Conservation (phyloP, 306 rosid species). For the Canavalia ensiformis region DNA sequence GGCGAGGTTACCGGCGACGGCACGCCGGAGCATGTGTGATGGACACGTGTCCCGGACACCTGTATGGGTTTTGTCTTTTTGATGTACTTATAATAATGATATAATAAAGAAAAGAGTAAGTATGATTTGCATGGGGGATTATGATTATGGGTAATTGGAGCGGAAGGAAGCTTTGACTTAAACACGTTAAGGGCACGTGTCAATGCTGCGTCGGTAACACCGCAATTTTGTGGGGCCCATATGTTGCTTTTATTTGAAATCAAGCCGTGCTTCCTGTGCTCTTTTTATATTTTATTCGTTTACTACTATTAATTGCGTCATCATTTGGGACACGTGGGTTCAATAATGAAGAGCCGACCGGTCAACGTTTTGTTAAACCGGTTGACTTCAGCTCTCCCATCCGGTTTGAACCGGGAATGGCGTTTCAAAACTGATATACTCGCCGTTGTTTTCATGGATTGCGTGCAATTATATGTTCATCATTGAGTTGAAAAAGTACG, state of each 20-base stretch:
- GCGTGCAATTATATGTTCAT: slow-evolving; percentile 14
- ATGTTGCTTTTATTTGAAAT: slow-evolving; percentile 60
- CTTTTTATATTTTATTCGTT: slow-evolving; percentile 32
- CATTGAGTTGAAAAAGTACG: slow-evolving; percentile 14
- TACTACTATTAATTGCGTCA: slow-evolving; percentile 57
- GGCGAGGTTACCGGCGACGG: slow-evolving; percentile 35
- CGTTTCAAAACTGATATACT: neutral
- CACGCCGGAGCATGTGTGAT: slow-evolving; percentile 38
- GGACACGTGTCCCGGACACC: slow-evolving; percentile 59
- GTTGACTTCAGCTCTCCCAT: neutral
- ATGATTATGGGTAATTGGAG: slow-evolving; percentile 45
- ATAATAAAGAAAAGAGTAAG: slow-evolving; percentile 49
- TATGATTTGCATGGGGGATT: slow-evolving; percentile 61
- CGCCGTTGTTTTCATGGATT: neutral
- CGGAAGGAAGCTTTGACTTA: slow-evolving; percentile 50
- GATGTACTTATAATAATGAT: too few species aligned
- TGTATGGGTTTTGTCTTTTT: slow-evolving; percentile 21
- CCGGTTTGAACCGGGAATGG: slow-evolving; percentile 3
- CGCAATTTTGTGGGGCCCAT: slow-evolving; percentile 49
- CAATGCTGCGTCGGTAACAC: slow-evolving; percentile 34
- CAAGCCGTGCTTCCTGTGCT: slow-evolving; percentile 69
- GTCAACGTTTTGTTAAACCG: slow-evolving; percentile 14
- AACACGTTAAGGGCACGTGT: slow-evolving; percentile 56
- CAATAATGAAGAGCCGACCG: slow-evolving; percentile 59
- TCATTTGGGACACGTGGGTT: slow-evolving; percentile 66